A percentile compares a stretch with the other conserved stretches of the same genome.
phyloP scores from a whole-genome alignment of 495 filamentous ascomycete species.

The Hyaloscypha bicolor region DNA sequence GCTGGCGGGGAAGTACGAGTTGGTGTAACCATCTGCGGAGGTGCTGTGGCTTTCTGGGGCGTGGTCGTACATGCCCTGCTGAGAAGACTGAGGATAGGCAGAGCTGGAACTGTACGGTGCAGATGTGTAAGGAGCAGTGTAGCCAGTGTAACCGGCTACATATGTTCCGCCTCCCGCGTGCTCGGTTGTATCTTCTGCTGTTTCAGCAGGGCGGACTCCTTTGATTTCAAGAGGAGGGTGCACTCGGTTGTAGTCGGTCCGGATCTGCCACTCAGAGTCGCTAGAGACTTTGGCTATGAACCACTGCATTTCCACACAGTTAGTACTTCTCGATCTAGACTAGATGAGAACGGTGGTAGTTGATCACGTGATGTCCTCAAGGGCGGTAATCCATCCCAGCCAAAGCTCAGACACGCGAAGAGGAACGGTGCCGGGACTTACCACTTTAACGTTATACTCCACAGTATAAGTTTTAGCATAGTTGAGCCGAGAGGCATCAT shows the following conservation, averaged over 20 bases:
- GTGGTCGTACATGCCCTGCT: too few relatives aligned
- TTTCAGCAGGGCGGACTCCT: not conserved
- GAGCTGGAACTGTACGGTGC: not conserved
- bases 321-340: not conserved
- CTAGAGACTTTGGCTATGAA: not conserved
- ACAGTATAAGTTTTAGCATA: conserved; percentile 24
- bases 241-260: not conserved
- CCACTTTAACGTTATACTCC: conserved; percentile 26
- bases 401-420: not conserved
- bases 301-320: not conserved
- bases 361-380: not conserved
- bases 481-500: conserved; percentile 10
- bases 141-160: not conserved
- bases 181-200: not conserved
- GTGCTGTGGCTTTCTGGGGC: too few relatives aligned
- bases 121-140: not conserved
- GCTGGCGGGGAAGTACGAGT: too few relatives aligned
- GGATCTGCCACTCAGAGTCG: conserved; percentile 2
- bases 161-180: not conserved
- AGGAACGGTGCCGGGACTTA: not conserved
- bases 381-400: not conserved
- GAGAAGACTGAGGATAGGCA: not conserved
- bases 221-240: conserved; percentile 5
- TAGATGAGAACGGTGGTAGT: not conserved
- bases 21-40: too few relatives aligned